Conservation (phyloP, 208 protist genomes). For the Trypanosoma brucei region DNA sequence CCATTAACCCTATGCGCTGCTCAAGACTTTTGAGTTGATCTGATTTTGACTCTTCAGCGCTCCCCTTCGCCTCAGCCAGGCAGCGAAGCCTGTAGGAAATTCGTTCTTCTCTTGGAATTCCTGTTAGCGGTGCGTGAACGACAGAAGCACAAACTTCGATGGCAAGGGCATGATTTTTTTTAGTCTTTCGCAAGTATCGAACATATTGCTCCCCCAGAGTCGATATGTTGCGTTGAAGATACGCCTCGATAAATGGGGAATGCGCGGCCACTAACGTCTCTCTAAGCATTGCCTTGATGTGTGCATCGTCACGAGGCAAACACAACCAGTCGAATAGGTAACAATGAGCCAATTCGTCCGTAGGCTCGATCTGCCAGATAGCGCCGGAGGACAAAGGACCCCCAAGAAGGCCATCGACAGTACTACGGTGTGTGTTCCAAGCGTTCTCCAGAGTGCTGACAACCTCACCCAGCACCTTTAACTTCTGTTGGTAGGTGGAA, state of each 20-base stretch:
- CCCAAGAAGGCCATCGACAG: conserved; percentile 77
- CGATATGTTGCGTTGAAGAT: conserved; percentile 55
- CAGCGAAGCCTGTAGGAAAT: conserved; percentile 67
- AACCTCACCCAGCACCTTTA: conserved; percentile 46
- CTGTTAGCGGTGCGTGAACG: conserved; percentile 51
- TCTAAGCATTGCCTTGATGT: conserved; percentile 45
- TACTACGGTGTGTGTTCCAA: conserved; percentile 76
- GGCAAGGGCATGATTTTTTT: conserved; percentile 57
- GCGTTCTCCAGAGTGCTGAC: conserved; percentile 52
- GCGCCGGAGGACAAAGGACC: conserved; percentile 63
- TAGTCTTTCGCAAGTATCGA: conserved; percentile 60
- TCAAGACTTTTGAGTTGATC: conserved; percentile 64
- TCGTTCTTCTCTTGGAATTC: conserved; percentile 61
- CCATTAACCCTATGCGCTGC: conserved; percentile 54
- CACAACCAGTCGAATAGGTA: conserved; percentile 84
- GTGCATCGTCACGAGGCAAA: conserved; percentile 53
- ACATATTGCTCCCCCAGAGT: conserved; percentile 72
- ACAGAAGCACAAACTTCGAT: conserved; percentile 72
- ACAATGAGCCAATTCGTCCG: conserved; percentile 82
- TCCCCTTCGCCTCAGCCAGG: conserved; percentile 65
- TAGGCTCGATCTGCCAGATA: conserved; percentile 83
- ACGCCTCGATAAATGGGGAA: conserved; percentile 70
- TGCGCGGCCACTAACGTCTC: conserved; percentile 55
- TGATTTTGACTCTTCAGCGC: conserved; percentile 60
- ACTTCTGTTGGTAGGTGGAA: conserved; percentile 61